Percentiles rank a stretch among this genome's conserved stretches.
These are phyloP conservation scores for Sechiopsis laciniata DNA, from an alignment of 306 rosid genomes.

Conservation along the genomic window DNA sequence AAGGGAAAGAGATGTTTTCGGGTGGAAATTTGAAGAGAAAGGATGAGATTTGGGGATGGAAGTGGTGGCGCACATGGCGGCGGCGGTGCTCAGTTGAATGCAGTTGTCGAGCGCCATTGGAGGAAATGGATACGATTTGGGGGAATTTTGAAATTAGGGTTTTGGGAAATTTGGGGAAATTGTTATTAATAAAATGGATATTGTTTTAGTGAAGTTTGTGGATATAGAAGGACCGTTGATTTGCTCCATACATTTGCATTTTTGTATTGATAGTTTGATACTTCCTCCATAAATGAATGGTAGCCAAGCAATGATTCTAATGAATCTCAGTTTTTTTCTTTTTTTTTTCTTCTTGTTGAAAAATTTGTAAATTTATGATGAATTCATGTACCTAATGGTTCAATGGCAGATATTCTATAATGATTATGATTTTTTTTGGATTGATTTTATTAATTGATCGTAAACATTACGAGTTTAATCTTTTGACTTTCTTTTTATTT, in stretches of 20 bases:
- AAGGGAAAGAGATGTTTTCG: neutral
- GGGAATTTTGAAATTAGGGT: neutral
- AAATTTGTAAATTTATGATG: too few relatives aligned
- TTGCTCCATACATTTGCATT: neutral
- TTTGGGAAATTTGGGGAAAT: neutral
- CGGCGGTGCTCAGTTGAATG: slow-evolving; percentile 8
- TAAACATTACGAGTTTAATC: too few relatives aligned
- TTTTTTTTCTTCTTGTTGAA: neutral
- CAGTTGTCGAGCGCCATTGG: slow-evolving; percentile 18
- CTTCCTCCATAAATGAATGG: neutral
- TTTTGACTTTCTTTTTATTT: too few relatives aligned
- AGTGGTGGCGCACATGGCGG: slow-evolving; percentile 17
- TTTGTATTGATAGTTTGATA: too few relatives aligned
- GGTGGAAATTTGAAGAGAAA: neutral
- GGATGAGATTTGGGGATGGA: neutral
- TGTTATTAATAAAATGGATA: neutral
- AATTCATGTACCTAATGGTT: too few relatives aligned
- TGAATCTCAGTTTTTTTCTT: neutral
- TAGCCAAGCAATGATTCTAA: neutral
- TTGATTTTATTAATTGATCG: too few relatives aligned
- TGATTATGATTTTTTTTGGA: too few relatives aligned
- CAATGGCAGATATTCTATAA: too few relatives aligned
- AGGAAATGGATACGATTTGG: neutral
- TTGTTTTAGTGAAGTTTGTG: neutral
- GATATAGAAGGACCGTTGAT: neutral